Evolutionary conservation across 148 eudicot species (phyloP).

Genomic region (Nepenthes mirabilis): DNA sequence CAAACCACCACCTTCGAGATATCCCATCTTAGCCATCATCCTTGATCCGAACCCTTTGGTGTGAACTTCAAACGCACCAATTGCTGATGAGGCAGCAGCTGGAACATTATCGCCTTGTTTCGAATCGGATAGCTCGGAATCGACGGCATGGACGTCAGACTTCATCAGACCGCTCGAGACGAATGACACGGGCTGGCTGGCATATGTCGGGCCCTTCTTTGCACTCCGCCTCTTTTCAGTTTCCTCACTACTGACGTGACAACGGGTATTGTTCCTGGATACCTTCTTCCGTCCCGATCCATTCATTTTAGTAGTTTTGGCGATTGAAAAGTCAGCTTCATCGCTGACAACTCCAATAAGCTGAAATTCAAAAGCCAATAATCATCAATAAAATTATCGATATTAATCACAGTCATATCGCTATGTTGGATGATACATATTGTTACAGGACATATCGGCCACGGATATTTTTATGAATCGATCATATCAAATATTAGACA

Average conservation of each 20-base stretch:
- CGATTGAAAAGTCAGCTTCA: conserved; percentile 56
- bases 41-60: conserved; percentile 94
- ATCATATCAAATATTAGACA: too few relatives aligned
- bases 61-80: conserved; percentile 87
- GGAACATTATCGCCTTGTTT: conserved; percentile 15
- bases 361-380: conserved; percentile 23
- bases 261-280: conserved; percentile 16
- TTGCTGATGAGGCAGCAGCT: conserved; percentile 8
- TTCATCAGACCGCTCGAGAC: conserved; percentile 63
- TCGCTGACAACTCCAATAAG: conserved; percentile 52
- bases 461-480: too few relatives aligned
- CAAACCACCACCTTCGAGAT: conserved; percentile 65
- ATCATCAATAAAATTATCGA: too few relatives aligned
- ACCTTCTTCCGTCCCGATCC: conserved; percentile 20
- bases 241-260: conserved; percentile 13
- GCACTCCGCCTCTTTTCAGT: conserved; percentile 27
- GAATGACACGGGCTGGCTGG: conserved; percentile 71
- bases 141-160: conserved; percentile 21
- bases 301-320: conserved; percentile 18
- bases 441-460: too few relatives aligned
- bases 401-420: too few relatives aligned
- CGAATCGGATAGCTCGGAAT: conserved; percentile 11
- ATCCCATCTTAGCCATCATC: conserved; percentile 99
- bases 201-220: conserved; percentile 37
- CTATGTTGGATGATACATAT: too few relatives aligned